phyloP scores from a whole-genome alignment of 495 filamentous ascomycete genomes.

The Tetracladium setigerum region DNA sequence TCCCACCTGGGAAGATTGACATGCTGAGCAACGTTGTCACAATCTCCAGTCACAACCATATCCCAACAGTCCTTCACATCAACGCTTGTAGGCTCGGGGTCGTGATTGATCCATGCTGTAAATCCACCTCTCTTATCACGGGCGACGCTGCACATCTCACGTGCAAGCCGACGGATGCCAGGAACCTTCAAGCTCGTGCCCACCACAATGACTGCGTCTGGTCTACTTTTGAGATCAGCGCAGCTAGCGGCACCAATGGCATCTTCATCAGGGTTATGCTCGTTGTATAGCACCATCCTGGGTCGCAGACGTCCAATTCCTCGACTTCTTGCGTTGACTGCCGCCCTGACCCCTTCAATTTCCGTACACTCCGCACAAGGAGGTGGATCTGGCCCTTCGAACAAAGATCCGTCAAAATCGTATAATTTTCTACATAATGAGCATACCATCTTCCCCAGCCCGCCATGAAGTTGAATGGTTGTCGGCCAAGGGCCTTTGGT shows the following conservation, averaged over 20 bases:
- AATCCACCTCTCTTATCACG: slow-evolving; percentile 77
- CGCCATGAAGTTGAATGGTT: slow-evolving; percentile 91
- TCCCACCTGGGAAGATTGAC: slow-evolving; percentile 72
- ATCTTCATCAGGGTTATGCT: slow-evolving; percentile 91
- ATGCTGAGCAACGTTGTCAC: slow-evolving; percentile 75
- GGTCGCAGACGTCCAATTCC: slow-evolving; percentile 86
- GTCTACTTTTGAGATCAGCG: slow-evolving; percentile 73
- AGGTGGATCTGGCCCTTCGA: slow-evolving; percentile 80
- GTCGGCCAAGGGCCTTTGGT: slow-evolving; percentile 85
- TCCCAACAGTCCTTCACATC: slow-evolving; percentile 93
- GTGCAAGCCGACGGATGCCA: slow-evolving; percentile 79
- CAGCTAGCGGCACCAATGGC: slow-evolving; percentile 87
- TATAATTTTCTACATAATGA: slow-evolving; percentile 72
- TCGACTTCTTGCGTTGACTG: slow-evolving; percentile 86
- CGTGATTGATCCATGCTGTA: slow-evolving; percentile 90
- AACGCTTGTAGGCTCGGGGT: slow-evolving; percentile 67
- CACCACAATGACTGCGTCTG: slow-evolving; percentile 88
- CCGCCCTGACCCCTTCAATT: slow-evolving; percentile 66
- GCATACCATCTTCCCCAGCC: slow-evolving; percentile 92
- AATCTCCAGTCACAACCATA: slow-evolving; percentile 76
- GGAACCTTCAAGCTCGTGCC: slow-evolving; percentile 94
- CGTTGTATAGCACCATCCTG: slow-evolving; percentile 94
- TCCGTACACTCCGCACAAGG: slow-evolving; percentile 67
- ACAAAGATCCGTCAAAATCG: slow-evolving; percentile 69
- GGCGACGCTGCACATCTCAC: slow-evolving; percentile 80